Evolutionary conservation across 352 stramenopile species (phyloP).

Genomic region (Stramenopiles sp.): DNA sequence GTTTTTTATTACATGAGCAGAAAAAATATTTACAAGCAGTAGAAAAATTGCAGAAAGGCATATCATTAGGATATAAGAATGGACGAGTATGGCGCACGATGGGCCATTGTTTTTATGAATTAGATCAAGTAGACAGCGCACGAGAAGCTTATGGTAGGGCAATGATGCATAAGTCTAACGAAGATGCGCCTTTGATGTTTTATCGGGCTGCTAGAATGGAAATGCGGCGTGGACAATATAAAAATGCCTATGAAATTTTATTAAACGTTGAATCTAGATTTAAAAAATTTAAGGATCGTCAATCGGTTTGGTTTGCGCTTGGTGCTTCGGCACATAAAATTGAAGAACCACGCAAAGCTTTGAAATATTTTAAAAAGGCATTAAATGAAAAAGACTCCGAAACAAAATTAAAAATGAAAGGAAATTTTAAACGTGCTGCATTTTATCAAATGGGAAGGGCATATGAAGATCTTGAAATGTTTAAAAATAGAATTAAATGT

Average conservation of each 20-base stretch:
- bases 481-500: background rate
- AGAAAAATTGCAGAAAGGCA: background rate
- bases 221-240: background rate
- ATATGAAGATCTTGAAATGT: conserved; percentile 31
- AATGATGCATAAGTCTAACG: conserved; percentile 1
- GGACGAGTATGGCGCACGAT: conserved; percentile 3
- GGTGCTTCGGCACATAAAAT: background rate
- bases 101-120: conserved; percentile 5
- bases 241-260: background rate
- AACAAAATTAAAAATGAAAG: conserved; percentile 1
- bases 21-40: conserved; percentile 3
- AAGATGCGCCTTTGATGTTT: background rate
- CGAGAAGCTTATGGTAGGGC: background rate
- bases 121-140: conserved; percentile 2
- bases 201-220: conserved; percentile 8
- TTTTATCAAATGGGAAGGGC: conserved; percentile 4
- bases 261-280: background rate
- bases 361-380: background rate
- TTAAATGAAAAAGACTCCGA: background rate
- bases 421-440: background rate
- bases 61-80: conserved; percentile 2
- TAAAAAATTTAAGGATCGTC: conserved; percentile 4
- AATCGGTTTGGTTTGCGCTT: background rate
- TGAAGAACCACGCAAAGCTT: background rate
- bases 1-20: conserved; percentile 6